Percentiles rank a stretch among this genome's conserved stretches.
Evolutionary conservation across 192 early-diverging fungal species (phyloP).

Genomic region (Coemansia sp.): DNA sequence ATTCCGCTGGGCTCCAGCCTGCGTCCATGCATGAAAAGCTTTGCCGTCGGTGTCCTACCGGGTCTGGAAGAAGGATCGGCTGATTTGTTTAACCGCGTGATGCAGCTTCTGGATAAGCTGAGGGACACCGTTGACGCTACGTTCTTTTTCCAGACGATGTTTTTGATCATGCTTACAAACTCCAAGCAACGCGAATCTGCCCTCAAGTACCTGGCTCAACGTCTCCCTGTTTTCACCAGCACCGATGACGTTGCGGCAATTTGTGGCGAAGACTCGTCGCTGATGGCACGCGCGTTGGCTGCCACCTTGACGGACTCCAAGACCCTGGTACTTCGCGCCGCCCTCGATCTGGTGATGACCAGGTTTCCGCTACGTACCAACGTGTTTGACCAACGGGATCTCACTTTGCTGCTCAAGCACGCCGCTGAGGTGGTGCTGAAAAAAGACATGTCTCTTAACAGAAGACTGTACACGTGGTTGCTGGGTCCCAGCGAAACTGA

Average conservation of each 20-base stretch:
- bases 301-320: conserved; percentile 72
- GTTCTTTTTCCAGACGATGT: conserved; percentile 83
- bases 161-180: conserved; percentile 76
- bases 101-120: conserved; percentile 66
- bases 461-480: conserved; percentile 91
- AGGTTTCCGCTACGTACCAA: conserved; percentile 37
- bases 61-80: conserved; percentile 87
- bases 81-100: conserved; percentile 79
- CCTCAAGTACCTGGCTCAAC: conserved; percentile 74
- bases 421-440: conserved; percentile 81
- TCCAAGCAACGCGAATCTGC: conserved; percentile 69
- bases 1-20: conserved; percentile 71
- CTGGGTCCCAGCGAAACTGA: conserved; percentile 60
- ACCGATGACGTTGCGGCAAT: conserved; percentile 70
- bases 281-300: conserved; percentile 77
- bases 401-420: conserved; percentile 66
- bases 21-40: conserved; percentile 74
- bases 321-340: conserved; percentile 79
- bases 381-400: conserved; percentile 67
- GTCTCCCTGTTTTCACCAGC: conserved; percentile 62
- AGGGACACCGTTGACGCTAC: conserved; percentile 67
- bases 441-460: conserved; percentile 93
- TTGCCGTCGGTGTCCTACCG: conserved; percentile 80
- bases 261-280: conserved; percentile 67
- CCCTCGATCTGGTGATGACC: conserved; percentile 78